phyloP scores from a whole-genome alignment of 1,284 basidiomycete species.

The Phellinidium pouzarii region DNA sequence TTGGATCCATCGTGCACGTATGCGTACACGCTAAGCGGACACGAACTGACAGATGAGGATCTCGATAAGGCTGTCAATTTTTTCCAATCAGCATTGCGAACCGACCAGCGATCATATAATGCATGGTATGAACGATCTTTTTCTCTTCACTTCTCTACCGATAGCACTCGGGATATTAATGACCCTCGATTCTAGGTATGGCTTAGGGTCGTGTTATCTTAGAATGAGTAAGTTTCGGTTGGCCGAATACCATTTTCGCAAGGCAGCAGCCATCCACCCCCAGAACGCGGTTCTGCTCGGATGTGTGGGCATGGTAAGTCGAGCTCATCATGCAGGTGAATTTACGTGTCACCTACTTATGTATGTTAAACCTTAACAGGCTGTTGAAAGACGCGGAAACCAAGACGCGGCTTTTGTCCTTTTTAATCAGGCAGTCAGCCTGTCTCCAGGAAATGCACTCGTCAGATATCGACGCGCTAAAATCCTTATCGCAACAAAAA shows the following conservation, averaged over 20 bases:
- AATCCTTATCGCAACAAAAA: slow-evolving; percentile 76
- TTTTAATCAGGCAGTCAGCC: slow-evolving; percentile 71
- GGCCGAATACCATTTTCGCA: slow-evolving; percentile 91
- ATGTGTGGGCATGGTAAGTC: slow-evolving; percentile 83
- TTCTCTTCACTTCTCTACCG: slow-evolving; percentile 1
- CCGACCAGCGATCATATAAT: slow-evolving; percentile 88
- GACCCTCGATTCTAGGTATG: slow-evolving; percentile 61
- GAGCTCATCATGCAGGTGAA: slow-evolving; percentile 8
- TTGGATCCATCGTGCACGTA: slow-evolving; percentile 83
- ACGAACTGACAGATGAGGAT: slow-evolving; percentile 93
- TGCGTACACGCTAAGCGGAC: slow-evolving; percentile 89
- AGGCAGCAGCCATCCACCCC: slow-evolving; percentile 85
- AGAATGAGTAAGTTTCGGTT: slow-evolving; percentile 84
- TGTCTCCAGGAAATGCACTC: slow-evolving; percentile 79
- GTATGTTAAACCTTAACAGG: slow-evolving; percentile 37
- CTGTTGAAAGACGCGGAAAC: slow-evolving; percentile 75
- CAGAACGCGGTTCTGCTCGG: slow-evolving; percentile 85
- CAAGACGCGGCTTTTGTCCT: slow-evolving; percentile 64
- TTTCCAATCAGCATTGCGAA: slow-evolving; percentile 84
- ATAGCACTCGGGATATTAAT: slow-evolving; percentile 7
- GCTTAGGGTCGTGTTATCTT: slow-evolving; percentile 91
- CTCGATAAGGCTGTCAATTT: slow-evolving; percentile 82
- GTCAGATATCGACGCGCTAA: slow-evolving; percentile 88
- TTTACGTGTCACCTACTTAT: slow-evolving; percentile 8
- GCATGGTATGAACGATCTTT: slow-evolving; percentile 64